Base-by-base conservation (phyloP, 164 flowering plant genomes). In the Annona cherimola region DNA sequence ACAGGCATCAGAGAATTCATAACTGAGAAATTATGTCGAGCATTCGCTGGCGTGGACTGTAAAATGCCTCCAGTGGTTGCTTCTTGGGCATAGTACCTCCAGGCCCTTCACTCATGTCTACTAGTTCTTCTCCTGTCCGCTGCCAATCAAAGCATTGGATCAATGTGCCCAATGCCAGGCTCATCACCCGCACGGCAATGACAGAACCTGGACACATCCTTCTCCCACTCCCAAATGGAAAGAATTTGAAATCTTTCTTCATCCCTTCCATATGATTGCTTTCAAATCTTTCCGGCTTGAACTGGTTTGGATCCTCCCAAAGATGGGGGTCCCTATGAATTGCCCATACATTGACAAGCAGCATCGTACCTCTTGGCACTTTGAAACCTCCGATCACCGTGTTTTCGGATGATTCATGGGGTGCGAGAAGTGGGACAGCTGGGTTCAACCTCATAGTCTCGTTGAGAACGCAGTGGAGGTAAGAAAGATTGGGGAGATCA, bases 191-290 rank as follows among this genome's bases (percentile, higher is more conserved):
- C 57, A 45, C 61, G 19, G 77, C 76, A 26, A 26, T 26, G 35
- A 26, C 35, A 26, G 35, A 26, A 26, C 83, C 81, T n/a, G 57
- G 71, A 65, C 79, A 81, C 2, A 76, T 74, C 67, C 81, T 74
- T 26, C 81, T 74, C 35, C 83, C 81, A 0, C 79, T 78, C 3
- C 83, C 79, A 57, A 81, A 81, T 0, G 81, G 81, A 42, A 78
- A 12, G 43, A 69, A 78, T 11, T 16, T 39, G 40, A 76, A 74
- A 46, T 72, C 66, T 2, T 43, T 80, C 61, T 80, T 74, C 11
- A 14, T 69, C 42, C 69, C 69, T 68, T 55, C 66, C n/a, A 2
- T 42, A 5, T 26, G 40, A 18, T 69, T 70, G 16, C 72, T 35
- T 2, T 72, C 20, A 62, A 78, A 78, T 69, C 78, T 72, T 68